Conservation (phyloP, 2,329 filamentous ascomycete species). For the Arthroderma sp. region DNA sequence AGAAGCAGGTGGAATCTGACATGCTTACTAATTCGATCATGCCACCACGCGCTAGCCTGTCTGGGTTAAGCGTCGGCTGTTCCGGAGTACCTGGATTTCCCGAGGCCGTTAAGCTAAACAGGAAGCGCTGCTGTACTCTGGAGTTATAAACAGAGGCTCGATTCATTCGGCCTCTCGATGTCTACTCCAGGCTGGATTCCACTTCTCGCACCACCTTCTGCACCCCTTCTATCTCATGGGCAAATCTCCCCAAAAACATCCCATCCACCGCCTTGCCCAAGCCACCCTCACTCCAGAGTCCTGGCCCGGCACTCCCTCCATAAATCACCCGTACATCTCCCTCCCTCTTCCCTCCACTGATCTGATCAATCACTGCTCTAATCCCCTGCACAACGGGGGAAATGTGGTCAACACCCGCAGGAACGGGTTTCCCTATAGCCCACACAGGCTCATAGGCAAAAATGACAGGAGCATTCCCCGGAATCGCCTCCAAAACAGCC, state of each 20-base stretch:
- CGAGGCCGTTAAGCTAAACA: too few species aligned
- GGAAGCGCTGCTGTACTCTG: too few species aligned
- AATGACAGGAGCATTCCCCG: conserved; percentile 53
- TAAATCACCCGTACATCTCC: conserved; percentile 60
- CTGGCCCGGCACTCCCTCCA: conserved; percentile 70
- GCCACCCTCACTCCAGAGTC: conserved; percentile 46
- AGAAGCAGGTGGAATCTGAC: too few species aligned
- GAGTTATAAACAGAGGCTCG: too few species aligned
- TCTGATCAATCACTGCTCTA: conserved; percentile 33
- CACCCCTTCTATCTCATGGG: conserved; percentile 60
- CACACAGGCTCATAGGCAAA: conserved; percentile 81
- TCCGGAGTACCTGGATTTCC: too few species aligned
- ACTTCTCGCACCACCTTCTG: conserved; percentile 61
- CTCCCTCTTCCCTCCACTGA: conserved; percentile 31
- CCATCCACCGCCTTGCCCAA: conserved; percentile 16
- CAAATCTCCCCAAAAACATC: conserved; percentile 54
- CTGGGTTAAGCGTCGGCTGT: too few species aligned
- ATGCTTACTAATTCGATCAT: too few species aligned
- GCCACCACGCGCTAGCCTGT: too few species aligned
- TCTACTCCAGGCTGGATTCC: conserved; percentile 18
- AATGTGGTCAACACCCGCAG: conserved; percentile 60
- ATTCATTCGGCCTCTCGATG: too few species aligned
- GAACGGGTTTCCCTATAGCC: conserved; percentile 66
- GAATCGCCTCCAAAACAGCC: conserved; percentile 48
- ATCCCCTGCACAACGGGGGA: conserved; percentile 55